phyloP scores from a whole-genome alignment of 768 basidiomycete species.

The Rhizopogon vesiculosus region DNA sequence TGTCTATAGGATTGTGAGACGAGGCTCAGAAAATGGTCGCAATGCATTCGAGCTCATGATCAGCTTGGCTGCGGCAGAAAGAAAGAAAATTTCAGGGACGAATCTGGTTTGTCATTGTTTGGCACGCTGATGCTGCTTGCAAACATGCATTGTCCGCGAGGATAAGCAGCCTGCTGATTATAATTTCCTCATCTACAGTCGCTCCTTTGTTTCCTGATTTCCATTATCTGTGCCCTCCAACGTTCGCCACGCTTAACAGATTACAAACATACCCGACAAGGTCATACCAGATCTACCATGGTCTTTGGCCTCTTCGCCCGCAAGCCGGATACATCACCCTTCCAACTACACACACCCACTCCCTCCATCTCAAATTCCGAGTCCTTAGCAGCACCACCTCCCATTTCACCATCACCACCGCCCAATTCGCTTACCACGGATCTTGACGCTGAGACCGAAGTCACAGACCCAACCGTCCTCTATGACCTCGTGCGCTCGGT shows the following conservation, averaged over 20 bases:
- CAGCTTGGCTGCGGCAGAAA: too few relatives aligned
- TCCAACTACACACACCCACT: constrained; percentile 31
- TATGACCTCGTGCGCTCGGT: constrained; percentile 51
- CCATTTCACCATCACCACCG: constrained; percentile 28
- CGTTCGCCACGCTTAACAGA: not conserved
- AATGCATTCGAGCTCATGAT: too few relatives aligned
- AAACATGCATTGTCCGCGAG: too few relatives aligned
- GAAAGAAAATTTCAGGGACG: too few relatives aligned
- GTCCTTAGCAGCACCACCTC: constrained; percentile 16
- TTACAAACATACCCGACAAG: too few relatives aligned
- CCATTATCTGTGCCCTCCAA: not conserved
- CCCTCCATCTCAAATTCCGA: constrained; percentile 34
- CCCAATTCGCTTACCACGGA: constrained; percentile 33
- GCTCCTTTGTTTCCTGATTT: too few relatives aligned
- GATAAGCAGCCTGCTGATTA: too few relatives aligned
- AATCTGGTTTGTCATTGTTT: too few relatives aligned
- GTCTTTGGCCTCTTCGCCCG: constrained; percentile 31
- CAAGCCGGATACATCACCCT: constrained; percentile 14
- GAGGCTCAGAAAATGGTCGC: too few relatives aligned
- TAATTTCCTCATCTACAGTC: too few relatives aligned
- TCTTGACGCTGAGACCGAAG: constrained; percentile 19
- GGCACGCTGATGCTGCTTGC: too few relatives aligned
- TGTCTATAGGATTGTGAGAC: too few relatives aligned
- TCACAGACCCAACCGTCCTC: constrained; percentile 38
- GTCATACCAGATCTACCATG: constrained; percentile 8